Base-by-base conservation (phyloP, 208 protist genomes). In the Crithidia expoeki region DNA sequence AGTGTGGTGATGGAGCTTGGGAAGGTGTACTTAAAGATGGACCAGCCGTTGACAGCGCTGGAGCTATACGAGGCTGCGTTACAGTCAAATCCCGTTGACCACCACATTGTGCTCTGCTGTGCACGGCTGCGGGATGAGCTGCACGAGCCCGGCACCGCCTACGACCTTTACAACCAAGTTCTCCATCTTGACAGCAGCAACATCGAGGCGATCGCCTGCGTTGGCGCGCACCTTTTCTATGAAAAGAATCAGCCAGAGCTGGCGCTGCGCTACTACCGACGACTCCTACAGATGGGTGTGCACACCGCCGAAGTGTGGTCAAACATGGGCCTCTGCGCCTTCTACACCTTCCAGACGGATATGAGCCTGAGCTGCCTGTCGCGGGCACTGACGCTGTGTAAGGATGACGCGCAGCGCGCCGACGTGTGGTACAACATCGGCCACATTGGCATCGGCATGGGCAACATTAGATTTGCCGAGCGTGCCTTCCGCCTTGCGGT, bases 391-490 rank as follows among this genome's bases (percentile, higher is more conserved):
- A 64, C 72, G n/a, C 65, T 87, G 21, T 88, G 89, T 57, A 65
- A 67, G 25, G 87, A 97, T 23, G 87, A 93, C 58, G 74, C 79
- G 25, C 65, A 84, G 64, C 74, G 80, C 17, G 84, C 95, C 9
- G 94, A 98, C 69, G 80, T 98, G 27, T 98, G 95, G 95, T 99
- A 98, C 81, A 99, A 99, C 80, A 92, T 99, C 66, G 95, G 95
- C 9, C 94, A 98, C 70, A 81, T 98, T 19, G 94, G 93, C 4
- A 89, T 99, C 63, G 82, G 88, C 21, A 85, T 98, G 32, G 96
- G 97, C 46, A 96, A 99, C 69, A 49, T 90, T 0, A 50, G 44
- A 19, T 83, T 98, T 30, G 97, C 97, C 1, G 87, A 97, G 49
- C 94, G 97, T 42, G 90, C 94, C 44, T 97, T 99, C 63, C 90